Evolutionary conservation across 805 yeast species (phyloP).

Genomic region (Cyberlindnera bimundalis): DNA sequence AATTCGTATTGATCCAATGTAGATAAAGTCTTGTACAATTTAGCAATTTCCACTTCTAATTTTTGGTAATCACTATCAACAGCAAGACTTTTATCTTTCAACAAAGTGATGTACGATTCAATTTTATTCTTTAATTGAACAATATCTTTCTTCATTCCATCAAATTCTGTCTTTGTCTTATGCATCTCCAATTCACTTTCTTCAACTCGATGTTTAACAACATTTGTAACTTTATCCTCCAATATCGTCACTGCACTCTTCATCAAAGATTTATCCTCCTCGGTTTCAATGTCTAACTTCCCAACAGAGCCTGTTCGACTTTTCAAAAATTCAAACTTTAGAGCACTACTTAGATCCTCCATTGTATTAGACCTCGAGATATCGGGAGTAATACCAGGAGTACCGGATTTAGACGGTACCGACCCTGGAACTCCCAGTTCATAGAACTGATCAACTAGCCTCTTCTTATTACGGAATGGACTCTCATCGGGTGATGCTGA

Average conservation of each 20-base stretch:
- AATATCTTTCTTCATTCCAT: conserved; percentile 8
- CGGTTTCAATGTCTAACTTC: neutral
- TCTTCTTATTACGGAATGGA: conserved; percentile 9
- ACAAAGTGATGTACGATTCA: neutral
- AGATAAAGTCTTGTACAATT: conserved; percentile 11
- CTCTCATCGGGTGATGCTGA: conserved; percentile 1
- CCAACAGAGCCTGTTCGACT: neutral
- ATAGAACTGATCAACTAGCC: conserved; percentile 24
- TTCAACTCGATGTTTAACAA: conserved; percentile 10
- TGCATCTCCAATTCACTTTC: conserved; percentile 7
- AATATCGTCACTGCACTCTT: neutral
- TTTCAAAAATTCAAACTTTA: conserved; percentile 7
- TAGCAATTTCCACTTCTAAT: conserved; percentile 10
- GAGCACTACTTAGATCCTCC: conserved; percentile 3
- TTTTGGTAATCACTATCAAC: conserved; percentile 8
- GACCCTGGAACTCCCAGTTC: conserved; percentile 6
- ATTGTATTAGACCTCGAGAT: conserved; percentile 9
- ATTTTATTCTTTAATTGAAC: conserved; percentile 7
- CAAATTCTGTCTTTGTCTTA: conserved; percentile 5
- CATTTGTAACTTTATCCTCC: conserved; percentile 1
- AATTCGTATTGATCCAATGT: conserved; percentile 14
- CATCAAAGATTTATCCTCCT: neutral
- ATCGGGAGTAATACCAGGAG: conserved; percentile 4
- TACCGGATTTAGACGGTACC: conserved; percentile 3
- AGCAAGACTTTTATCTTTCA: conserved; percentile 2